These are phyloP conservation scores for Trichoderma polysporum DNA, from an alignment of 2,329 filamentous ascomycete species.

Conservation along the genomic window DNA sequence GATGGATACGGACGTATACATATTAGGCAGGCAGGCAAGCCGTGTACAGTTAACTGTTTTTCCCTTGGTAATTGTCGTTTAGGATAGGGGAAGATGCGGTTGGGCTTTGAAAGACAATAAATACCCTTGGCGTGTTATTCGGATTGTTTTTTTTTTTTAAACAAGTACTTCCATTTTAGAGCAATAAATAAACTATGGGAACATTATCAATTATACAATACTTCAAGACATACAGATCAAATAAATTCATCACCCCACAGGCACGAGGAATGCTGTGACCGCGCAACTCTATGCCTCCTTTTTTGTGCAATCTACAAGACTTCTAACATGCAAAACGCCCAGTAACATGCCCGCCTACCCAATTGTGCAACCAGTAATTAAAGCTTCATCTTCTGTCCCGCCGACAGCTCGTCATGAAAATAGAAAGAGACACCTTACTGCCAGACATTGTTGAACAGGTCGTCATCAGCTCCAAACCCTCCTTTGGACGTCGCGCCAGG, in stretches of 20 bases:
- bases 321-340: slow-evolving; percentile 36
- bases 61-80: not conserved
- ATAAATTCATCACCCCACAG: slow-evolving; percentile 6
- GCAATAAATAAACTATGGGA: not conserved
- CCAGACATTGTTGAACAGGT: slow-evolving; percentile 97
- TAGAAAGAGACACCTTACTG: slow-evolving; percentile 49
- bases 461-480: slow-evolving; percentile 69
- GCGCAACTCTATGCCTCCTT: slow-evolving; percentile 9
- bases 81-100: slow-evolving; percentile 15
- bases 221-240: not conserved
- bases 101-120: slow-evolving; percentile 20
- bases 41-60: not conserved
- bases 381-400: slow-evolving; percentile 21
- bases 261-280: not conserved
- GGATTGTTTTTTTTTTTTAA: not conserved
- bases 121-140: slow-evolving; percentile 24
- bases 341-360: slow-evolving; percentile 31
- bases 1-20: not conserved
- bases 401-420: not conserved
- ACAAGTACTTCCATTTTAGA: not conserved
- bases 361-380: slow-evolving; percentile 23
- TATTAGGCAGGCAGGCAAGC: not conserved
- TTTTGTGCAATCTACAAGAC: slow-evolving; percentile 32
- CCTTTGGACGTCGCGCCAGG: slow-evolving; percentile 53
- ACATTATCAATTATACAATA: slow-evolving; percentile 10